Evolutionary conservation across 2,329 filamentous ascomycete genomes (phyloP), one percentile per base, ranked within the genome.

Genomic region (Nannizziopsis barbatae): DNA sequence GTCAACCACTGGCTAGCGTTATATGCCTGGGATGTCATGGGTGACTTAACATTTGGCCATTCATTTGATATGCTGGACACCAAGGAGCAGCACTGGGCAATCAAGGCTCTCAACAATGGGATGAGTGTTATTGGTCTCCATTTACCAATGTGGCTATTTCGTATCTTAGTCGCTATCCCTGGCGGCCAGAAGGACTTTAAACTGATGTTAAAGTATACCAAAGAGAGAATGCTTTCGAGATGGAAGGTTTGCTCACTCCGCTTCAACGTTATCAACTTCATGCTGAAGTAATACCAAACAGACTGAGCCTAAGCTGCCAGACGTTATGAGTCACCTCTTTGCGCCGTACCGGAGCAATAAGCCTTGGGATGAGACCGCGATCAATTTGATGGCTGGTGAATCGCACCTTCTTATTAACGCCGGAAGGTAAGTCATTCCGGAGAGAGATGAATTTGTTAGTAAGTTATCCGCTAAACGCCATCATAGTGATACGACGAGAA

Each of bases 11-110:
- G 56, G 58, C 54, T 57, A 31, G 54, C 56, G 20, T 60, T 54
- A 45, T 57, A 55, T 49, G 52, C 44, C 15, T 57, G 59, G 15
- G 59, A 61, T 35, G 56, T 65, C 33, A 69, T 70, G 58, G 63
- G 64, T 2, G 62, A 67, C 27, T 54, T 68, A 10, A 55, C 61
- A 3, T 63, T 69, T 42, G 60, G 61, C 20, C 61, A 63, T 49
- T 60, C 62, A 0, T 69, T 69, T 47, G 53, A 58, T 18, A 65
- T 67, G 62, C 53, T 66, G 8, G 45, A 40, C 3, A 52, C 51
- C 9, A 54, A 53, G 3, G 44, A 54, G 32, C 51, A 57, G 11
- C 44, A 53, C n/a, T 56, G 53, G 22, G 51, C 58, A 30, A 42
- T 57, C 15, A 54, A 46, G 7, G 49, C 47, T 2, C 11, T 61